Evolutionary conservation across 2,329 filamentous ascomycete genomes (phyloP).

Genomic region (Cladosporium oxysporum): DNA sequence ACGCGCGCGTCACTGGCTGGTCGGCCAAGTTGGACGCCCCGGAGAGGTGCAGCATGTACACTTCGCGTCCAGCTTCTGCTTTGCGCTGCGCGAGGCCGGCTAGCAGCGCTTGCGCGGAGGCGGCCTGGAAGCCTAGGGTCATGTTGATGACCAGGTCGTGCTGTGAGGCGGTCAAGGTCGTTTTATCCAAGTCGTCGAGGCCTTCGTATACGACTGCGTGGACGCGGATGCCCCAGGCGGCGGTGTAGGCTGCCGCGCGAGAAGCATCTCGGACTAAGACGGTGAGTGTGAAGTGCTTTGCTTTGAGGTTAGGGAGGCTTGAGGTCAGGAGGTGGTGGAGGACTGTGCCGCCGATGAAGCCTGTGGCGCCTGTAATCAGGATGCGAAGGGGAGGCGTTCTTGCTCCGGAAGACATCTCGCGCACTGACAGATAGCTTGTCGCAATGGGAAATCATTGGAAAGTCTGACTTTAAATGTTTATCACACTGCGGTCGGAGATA

Average conservation of each 20-base stretch:
- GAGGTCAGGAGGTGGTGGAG: slow-evolving; percentile 22
- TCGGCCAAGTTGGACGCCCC: slow-evolving; percentile 50
- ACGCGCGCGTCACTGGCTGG: slow-evolving; percentile 40
- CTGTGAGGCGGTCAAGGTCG: slow-evolving; percentile 19
- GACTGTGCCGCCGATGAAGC: slow-evolving; percentile 24
- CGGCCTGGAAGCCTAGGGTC: slow-evolving; percentile 41
- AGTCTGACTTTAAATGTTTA: background rate
- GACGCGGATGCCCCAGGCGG: slow-evolving; percentile 17
- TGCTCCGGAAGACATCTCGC: background rate
- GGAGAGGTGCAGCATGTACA: slow-evolving; percentile 47
- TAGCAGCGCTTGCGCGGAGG: slow-evolving; percentile 45
- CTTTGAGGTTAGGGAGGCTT: slow-evolving; percentile 8
- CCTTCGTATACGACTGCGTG: slow-evolving; percentile 23
- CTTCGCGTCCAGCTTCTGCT: slow-evolving; percentile 38
- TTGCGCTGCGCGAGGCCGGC: slow-evolving; percentile 45
- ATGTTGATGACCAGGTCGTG: slow-evolving; percentile 41
- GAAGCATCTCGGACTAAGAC: slow-evolving; percentile 22
- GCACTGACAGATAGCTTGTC: too few relatives aligned
- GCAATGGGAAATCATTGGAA: background rate
- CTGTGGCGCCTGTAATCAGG: slow-evolving; percentile 24
- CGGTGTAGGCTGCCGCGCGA: background rate
- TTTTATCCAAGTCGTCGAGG: slow-evolving; percentile 27
- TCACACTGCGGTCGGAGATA: background rate
- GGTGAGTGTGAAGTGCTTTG: slow-evolving; percentile 15
- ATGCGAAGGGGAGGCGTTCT: too few relatives aligned